These are phyloP conservation scores for Trichoderma atrobrunneum DNA, from an alignment of 2,329 filamentous ascomycete genomes.

Conservation along the genomic window DNA sequence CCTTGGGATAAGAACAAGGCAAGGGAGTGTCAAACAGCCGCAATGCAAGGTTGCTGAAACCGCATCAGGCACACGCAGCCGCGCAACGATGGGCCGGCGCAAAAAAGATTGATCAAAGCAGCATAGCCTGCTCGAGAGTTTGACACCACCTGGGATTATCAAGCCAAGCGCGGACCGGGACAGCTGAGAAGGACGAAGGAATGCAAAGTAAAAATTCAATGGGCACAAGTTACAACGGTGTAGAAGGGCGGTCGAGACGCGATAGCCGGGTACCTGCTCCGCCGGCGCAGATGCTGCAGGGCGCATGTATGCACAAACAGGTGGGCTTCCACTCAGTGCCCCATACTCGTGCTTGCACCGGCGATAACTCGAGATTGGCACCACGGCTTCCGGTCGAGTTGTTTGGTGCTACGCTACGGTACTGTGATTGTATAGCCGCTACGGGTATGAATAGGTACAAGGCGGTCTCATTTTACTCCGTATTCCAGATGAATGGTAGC, in stretches of 20 bases:
- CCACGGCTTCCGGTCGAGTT: neutral
- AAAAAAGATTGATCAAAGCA: neutral
- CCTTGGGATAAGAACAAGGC: neutral
- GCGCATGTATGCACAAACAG: neutral
- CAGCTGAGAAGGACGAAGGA: neutral
- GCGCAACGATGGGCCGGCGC: neutral
- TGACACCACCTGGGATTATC: neutral
- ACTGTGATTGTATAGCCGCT: neutral
- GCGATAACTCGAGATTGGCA: neutral
- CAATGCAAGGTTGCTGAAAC: neutral
- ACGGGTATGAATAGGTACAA: neutral
- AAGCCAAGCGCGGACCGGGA: neutral
- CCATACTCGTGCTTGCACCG: neutral
- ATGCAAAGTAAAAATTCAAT: neutral
- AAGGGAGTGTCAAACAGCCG: neutral
- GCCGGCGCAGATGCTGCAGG: neutral
- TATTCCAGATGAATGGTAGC: conserved; percentile 10
- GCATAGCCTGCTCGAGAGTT: neutral
- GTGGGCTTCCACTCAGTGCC: neutral
- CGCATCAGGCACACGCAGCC: neutral
- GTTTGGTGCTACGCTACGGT: neutral
- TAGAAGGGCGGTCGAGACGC: conserved; percentile 4
- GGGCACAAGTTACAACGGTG: neutral
- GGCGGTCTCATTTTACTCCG: neutral
- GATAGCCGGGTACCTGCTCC: conserved; percentile 17